Evolutionary conservation across 2,329 filamentous ascomycete species (phyloP), one percentile per base, ranked within the genome.

Genomic region (Fusarium poae): DNA sequence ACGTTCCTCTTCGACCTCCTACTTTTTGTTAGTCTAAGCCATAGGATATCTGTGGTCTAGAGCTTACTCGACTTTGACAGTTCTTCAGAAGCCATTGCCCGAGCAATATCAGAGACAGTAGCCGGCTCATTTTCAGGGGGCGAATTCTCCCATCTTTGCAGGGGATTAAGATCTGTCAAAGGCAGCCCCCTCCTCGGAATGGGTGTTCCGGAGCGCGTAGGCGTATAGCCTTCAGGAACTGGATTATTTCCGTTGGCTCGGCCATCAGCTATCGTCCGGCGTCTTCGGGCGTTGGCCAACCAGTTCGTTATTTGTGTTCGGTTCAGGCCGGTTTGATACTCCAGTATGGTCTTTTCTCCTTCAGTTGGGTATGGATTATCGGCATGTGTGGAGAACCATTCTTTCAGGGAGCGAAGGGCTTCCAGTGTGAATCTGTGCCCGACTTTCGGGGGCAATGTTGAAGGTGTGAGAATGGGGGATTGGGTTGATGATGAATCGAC

Each of bases 361-460:
- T 96, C 92, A 13, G 87, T 93, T 8, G 93, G 93, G 75, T 97
- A 97, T 0, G 93, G 93, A 71, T 95, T 91, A 43, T 90, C 85
- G 67, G 84, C 85, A 76, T 97, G 92, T 8, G 87, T 87, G 1
- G 89, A 85, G 35, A 96, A 85, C 93, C 93, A 97, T 70, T 89
- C 88, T 78, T 93, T 93, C 39, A 97, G 80, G 18, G 92, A 85
- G 1, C 63, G 58, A 1, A 63, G 39, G 16, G 55, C 44, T 6
- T 68, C 59, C 4, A 67, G 49, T 1, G 67, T 70, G 16, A 70
- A 70, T 10, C 67, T 52, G 30, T 68, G 51, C 1, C 67, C 67
- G 2, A 69, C 46, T 20, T 69, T 69, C 3, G 67, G 53, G 0
- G 66, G 67, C 1, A 70, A 34, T 0, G 57, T 35, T 16, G 55